Evolutionary conservation across 169 alveolate species (phyloP), one percentile per base, ranked within the genome.

Genomic region (Plasmodium vinckei): DNA sequence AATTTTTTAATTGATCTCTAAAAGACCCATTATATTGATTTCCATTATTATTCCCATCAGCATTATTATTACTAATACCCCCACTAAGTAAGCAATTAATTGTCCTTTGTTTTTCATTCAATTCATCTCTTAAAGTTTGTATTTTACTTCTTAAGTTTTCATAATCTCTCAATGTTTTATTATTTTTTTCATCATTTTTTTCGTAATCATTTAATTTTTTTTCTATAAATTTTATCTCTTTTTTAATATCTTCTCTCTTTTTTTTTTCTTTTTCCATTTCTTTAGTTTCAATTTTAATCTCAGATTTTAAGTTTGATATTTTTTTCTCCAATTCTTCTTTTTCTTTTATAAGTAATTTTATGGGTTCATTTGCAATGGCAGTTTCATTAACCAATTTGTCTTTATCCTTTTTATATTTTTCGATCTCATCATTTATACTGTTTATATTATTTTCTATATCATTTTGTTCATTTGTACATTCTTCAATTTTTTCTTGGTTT

Each of bases 131-230:
- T 65, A 84, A 67, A 1, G 67, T 44, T 27, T 68, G 60, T 57
- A 90, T 65, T 69, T 82, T 84, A 15, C 27, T 69, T 56, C 69
- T 61, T 61, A 71, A 42, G 27, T 65, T 71, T 23, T 64, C 87
- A 33, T 84, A 70, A 5, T 73, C 61, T 39, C 64, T 73, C 23
- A 72, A 63, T 33, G 68, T 88, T 73, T 71, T 90, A 33, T 77
- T 67, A 63, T 73, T 84, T 13, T 73, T 90, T 57, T 72, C 87
- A 65, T 79, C 91, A 73, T 71, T 89, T 79, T 88, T 79, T 87
- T 92, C 93, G 67, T 94, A 92, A 87, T 92, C 94, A 75, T 89
- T 73, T 72, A 91, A 68, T 59, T 90, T 88, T 7, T 77, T 63
- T 54, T 91, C 93, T 51, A 87, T 60, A 39, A 72, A 64, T 51